Base-by-base conservation (phyloP, 768 basidiomycete species). In the Leccinum broughii region DNA sequence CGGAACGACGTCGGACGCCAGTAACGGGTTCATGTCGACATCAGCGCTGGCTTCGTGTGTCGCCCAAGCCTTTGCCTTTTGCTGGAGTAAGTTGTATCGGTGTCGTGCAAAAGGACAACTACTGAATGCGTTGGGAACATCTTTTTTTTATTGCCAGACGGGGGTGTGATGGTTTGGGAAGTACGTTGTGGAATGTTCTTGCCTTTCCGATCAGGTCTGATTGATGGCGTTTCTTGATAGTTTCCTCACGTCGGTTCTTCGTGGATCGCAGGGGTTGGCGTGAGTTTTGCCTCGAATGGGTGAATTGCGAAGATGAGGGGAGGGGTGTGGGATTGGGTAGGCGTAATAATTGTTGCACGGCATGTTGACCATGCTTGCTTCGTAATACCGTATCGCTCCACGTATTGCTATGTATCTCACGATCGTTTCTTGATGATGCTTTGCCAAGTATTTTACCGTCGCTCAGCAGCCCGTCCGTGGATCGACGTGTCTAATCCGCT, bases 21-120 rank as follows among this genome's bases (percentile, higher is more conserved):
- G 64, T 61, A 85, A 81, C 61, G 85, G 78, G 14, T 81, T 76
- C 60, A 87, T 91, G 75, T 75, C 76, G 34, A 77, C 85, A 6
- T 71, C 78, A 4, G 80, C 80, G 6, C 76, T 91, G 14, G 81
- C 84, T 0, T 71, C 70, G n/a, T 92, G 89, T 70, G 73, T 89
- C 22, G 65, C 76, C 11, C 78, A 84, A 71, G 90, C 28, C 6
- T 17, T 11, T 41, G 10, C 37, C 24, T n/a, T 39, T 53, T 51
- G 57, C 7, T 58, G 57, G 57, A 53, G 57, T 58, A 39, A 30
- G 57, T 52, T n/a, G 11, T 20, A 10, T 24, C 6, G 5, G 35
- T 8, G 3, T 26, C 6, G 4, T 20, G 14, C 2, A 1, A n/a
- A 28, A 17, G 49, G 32, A 49, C 14, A 17, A 1, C 2, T 4